Evolutionary conservation across 2,329 filamentous ascomycete species (phyloP), one percentile per base, ranked within the genome.

Genomic region (Dothideomycetes sp.): DNA sequence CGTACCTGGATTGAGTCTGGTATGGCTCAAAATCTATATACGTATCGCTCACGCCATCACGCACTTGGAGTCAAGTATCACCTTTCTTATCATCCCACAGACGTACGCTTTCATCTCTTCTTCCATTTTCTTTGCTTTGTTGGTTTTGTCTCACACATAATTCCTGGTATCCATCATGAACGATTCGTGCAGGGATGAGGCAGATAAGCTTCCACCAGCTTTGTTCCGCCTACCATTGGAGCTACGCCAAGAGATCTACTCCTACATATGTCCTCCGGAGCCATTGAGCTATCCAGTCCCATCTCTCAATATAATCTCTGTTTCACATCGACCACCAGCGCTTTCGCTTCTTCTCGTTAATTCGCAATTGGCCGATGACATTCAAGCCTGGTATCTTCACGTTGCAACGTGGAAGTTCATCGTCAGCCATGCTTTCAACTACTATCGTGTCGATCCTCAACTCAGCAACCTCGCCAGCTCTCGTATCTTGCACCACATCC

Each of bases 221-320:
- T 49, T 49, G 45, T 59, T 54, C 46, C 57, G 41, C 31, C 56
- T 68, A 11, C 65, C 65, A 3, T 41, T 63, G 37, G 65, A 69
- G 43, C 53, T 69, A 30, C 61, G 65, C 19, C 54, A 60, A 16
- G 48, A 60, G 7, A 63, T 69, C 29, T 68, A 65, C 50, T 32
- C 44, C 24, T 52, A 56, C 44, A 39, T 67, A 22, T 53, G 67
- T 30, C 48, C 47, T 4, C 16, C 18, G 8, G 40, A 47, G 22
- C 45, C 45, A 22, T 40, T 51, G 41, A 52, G 47, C 7, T 52
- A 55, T 33, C 56, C 56, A 9, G 39, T 59, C 4, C 36, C 42
- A 11, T 34, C 40, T 4, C 38, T 54, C 10, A 56, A 53, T 40
- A 56, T 59, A n/a, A 58, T 54, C 14, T 52, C 51, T 16, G 52